phyloP scores from a whole-genome alignment of 2,329 filamentous ascomycete species.

The Pseudocercospora fijiensis region DNA sequence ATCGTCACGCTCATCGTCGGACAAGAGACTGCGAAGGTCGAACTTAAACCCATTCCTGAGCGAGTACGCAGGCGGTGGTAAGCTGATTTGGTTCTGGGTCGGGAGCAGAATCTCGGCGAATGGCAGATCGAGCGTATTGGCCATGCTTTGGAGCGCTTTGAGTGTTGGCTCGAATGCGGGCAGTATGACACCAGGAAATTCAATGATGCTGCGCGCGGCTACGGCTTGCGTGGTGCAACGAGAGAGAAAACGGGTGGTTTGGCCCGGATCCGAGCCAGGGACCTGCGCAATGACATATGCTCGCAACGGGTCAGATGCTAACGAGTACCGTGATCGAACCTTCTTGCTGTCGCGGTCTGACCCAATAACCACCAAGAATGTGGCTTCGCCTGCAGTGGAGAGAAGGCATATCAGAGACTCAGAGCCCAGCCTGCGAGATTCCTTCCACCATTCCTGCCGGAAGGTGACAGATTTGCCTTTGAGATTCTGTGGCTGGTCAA shows the following conservation, averaged over 20 bases:
- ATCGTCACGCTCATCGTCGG: slow-evolving; percentile 34
- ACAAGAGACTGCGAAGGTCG: slow-evolving; percentile 38
- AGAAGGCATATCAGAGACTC: slow-evolving; percentile 55
- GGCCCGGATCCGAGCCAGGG: background rate
- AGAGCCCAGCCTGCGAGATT: slow-evolving; percentile 50
- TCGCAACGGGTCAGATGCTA: slow-evolving; percentile 6
- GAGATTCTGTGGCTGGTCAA: slow-evolving; percentile 46
- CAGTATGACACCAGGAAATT: slow-evolving; percentile 62
- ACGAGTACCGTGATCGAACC: slow-evolving; percentile 7
- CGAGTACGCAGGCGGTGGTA: slow-evolving; percentile 54
- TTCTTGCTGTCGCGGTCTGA: background rate
- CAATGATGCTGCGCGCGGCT: slow-evolving; percentile 47
- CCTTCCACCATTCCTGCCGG: slow-evolving; percentile 53
- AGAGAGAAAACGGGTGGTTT: slow-evolving; percentile 4
- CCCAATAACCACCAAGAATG: slow-evolving; percentile 31
- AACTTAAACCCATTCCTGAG: slow-evolving; percentile 47
- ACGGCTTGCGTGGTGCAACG: background rate
- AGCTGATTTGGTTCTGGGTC: slow-evolving; percentile 29
- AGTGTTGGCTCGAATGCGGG: slow-evolving; percentile 60
- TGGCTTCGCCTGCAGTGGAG: slow-evolving; percentile 34
- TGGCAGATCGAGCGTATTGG: slow-evolving; percentile 29
- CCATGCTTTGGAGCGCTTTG: slow-evolving; percentile 56
- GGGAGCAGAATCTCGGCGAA: slow-evolving; percentile 37
- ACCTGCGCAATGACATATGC: slow-evolving; percentile 22
- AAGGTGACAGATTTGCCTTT: slow-evolving; percentile 27